A percentile compares a stretch with the other conserved stretches of the same genome.
Evolutionary conservation across 805 yeast species (phyloP).

Genomic region (Sugiyamaella mastotermitis): DNA sequence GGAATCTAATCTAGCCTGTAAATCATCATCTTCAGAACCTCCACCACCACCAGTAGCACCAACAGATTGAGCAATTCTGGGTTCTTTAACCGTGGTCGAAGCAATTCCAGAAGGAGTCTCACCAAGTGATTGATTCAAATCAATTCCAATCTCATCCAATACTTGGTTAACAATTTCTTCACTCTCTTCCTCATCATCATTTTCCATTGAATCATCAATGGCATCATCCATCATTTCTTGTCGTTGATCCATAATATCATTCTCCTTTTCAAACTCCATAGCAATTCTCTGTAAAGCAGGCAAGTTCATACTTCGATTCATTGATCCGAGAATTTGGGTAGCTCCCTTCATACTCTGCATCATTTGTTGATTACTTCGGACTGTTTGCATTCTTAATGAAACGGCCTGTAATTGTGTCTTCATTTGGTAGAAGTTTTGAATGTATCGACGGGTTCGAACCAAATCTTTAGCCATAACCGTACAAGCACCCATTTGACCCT

Average conservation of each 20-base stretch:
- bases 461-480: slow-evolving; percentile 95
- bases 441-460: slow-evolving; percentile 76
- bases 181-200: slow-evolving; percentile 72
- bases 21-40: slow-evolving; percentile 61
- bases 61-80: slow-evolving; percentile 49
- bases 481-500: slow-evolving; percentile 81
- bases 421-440: slow-evolving; percentile 87
- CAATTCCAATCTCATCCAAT: slow-evolving; percentile 93
- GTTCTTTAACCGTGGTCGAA: slow-evolving; percentile 21
- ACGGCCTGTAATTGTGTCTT: slow-evolving; percentile 94
- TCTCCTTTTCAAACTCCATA: slow-evolving; percentile 91
- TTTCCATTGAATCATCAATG: slow-evolving; percentile 92
- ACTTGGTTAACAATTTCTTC: slow-evolving; percentile 90
- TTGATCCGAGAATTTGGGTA: slow-evolving; percentile 60
- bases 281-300: slow-evolving; percentile 86
- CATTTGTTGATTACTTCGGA: slow-evolving; percentile 93
- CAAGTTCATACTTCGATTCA: slow-evolving; percentile 86
- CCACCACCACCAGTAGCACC: slow-evolving; percentile 39
- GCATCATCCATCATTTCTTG: slow-evolving; percentile 99
- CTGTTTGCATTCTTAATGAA: slow-evolving; percentile 83
- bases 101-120: slow-evolving; percentile 39
- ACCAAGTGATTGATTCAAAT: slow-evolving; percentile 48
- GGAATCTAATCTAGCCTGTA: slow-evolving; percentile 83
- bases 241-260: slow-evolving; percentile 96
- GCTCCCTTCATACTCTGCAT: slow-evolving; percentile 92